Percentiles rank a stretch among this genome's conserved stretches.
phyloP scores from a whole-genome alignment of 2,329 filamentous ascomycete genomes.

The Paecilomyces variotii region DNA sequence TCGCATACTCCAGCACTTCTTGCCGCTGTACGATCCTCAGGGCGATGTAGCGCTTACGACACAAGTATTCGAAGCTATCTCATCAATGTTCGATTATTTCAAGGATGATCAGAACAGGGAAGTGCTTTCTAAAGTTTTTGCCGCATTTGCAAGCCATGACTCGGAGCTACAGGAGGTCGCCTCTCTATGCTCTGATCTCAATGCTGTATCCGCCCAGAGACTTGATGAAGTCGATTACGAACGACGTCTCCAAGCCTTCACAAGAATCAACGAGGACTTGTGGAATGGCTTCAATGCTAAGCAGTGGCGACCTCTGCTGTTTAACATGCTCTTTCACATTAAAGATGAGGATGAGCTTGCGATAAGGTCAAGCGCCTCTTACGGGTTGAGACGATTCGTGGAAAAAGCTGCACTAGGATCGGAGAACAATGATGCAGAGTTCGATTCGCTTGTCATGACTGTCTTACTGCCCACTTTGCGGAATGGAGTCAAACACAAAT shows the following conservation, averaged over 20 bases:
- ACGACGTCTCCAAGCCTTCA: conserved; percentile 68
- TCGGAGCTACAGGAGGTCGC: conserved; percentile 55
- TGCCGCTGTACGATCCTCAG: conserved; percentile 55
- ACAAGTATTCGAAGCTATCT: conserved; percentile 64
- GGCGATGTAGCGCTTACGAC: conserved; percentile 52
- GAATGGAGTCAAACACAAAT: conserved; percentile 64
- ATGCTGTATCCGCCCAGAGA: conserved; percentile 63
- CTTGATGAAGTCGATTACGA: conserved; percentile 88
- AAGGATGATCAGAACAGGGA: conserved; percentile 70
- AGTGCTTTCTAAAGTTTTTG: conserved; percentile 64
- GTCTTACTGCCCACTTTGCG: conserved; percentile 70
- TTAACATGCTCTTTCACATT: conserved; percentile 84
- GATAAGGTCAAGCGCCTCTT: conserved; percentile 74
- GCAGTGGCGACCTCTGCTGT: conserved; percentile 81
- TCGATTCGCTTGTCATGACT: conserved; percentile 53
- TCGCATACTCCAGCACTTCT: conserved; percentile 70
- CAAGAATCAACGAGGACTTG: conserved; percentile 57
- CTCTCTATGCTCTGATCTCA: conserved; percentile 66
- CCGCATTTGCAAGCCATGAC: conserved; percentile 60
- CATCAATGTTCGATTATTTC: conserved; percentile 83
- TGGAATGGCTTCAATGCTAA: conserved; percentile 53
- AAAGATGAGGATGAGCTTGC: conserved; percentile 81
- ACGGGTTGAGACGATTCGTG: conserved; percentile 70
- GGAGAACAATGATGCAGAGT: conserved; percentile 34
- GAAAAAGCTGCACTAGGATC: conserved; percentile 48